Conservation (phyloP, 2,329 filamentous ascomycete genomes). For the Beauveria sp. region DNA sequence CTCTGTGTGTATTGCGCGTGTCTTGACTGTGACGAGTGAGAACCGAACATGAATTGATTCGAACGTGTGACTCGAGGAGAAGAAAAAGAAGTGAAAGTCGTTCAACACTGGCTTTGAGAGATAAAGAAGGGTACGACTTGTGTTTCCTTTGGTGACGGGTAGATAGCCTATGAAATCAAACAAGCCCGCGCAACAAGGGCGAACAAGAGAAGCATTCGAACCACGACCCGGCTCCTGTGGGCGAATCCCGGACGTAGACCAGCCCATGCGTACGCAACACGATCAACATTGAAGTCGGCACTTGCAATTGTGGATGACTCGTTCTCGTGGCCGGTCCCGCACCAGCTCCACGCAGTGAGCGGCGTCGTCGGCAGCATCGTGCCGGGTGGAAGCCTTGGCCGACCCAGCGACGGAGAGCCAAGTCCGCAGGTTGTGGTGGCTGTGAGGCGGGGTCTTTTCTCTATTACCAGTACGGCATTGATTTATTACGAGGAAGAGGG, state of each 20-base stretch:
- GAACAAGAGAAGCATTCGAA: too few species aligned
- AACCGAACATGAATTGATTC: not conserved
- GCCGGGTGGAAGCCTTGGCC: not conserved
- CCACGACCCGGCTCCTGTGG: too few species aligned
- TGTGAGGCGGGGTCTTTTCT: not conserved
- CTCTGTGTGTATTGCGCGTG: not conserved
- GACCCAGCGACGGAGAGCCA: not conserved
- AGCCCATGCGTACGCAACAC: not conserved
- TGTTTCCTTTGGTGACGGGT: not conserved
- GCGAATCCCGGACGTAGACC: not conserved
- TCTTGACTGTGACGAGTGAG: constrained; percentile 4
- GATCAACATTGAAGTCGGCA: not conserved
- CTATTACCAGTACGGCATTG: not conserved
- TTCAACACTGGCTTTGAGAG: constrained; percentile 9
- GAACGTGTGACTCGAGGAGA: too few species aligned
- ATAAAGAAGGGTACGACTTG: not conserved
- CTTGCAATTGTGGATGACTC: not conserved
- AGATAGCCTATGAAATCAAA: not conserved
- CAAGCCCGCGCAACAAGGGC: not conserved
- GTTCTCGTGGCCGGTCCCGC: not conserved
- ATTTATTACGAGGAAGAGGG: too few species aligned
- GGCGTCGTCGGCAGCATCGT: not conserved
- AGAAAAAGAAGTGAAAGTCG: not conserved
- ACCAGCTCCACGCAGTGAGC: not conserved
- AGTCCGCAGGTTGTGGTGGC: not conserved